phyloP scores from a whole-genome alignment of 345 rosid genomes.

The Alliaria petiolata region DNA sequence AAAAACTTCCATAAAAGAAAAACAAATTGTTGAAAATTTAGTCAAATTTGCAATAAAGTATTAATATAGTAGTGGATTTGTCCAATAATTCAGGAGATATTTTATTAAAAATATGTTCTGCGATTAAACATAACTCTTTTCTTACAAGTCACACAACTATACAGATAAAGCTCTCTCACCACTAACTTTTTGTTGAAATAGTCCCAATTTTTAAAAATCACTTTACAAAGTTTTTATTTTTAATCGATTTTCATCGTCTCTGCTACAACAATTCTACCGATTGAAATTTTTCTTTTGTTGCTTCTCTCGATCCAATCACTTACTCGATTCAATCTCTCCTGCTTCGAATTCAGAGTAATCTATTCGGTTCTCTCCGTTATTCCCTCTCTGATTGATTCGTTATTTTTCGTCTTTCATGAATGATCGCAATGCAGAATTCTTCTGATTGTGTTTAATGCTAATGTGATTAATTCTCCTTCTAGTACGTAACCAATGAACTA shows the following conservation, averaged over 20 bases:
- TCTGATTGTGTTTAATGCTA: neutral
- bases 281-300: neutral
- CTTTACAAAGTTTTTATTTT: neutral
- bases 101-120: too few relatives aligned
- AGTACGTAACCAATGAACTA: neutral
- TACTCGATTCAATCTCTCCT: neutral
- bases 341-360: slow-evolving; percentile 5
- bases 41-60: too few relatives aligned
- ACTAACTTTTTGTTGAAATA: neutral
- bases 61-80: neutral
- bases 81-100: slow-evolving; percentile 8
- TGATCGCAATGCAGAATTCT: neutral
- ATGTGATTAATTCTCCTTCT: neutral
- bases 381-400: too few relatives aligned
- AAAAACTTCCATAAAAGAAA: too few relatives aligned
- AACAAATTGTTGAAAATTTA: too few relatives aligned
- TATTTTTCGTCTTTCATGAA: neutral
- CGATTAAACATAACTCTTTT: too few relatives aligned
- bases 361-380: neutral
- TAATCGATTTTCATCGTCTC: slow-evolving; percentile 11
- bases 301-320: neutral
- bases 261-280: neutral
- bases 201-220: neutral
- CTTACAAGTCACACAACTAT: neutral
- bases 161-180: neutral